A percentile compares a stretch with the other conserved stretches of the same genome.
Conservation (phyloP, 1,284 basidiomycete genomes). For the Cystobasidium sp. region DNA sequence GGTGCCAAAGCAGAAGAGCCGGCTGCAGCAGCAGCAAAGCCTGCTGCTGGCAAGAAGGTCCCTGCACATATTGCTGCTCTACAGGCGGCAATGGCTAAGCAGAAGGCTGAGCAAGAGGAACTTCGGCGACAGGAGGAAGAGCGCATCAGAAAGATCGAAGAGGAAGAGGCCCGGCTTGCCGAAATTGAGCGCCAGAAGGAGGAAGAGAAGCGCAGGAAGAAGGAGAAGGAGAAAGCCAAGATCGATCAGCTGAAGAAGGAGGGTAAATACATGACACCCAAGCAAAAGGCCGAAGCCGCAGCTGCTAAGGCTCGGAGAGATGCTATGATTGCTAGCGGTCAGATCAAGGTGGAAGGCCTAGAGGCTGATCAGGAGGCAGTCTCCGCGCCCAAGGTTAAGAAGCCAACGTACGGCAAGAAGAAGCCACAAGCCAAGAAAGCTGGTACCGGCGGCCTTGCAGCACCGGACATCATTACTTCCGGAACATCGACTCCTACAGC, state of each 20-base stretch:
- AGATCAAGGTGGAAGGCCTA: conserved; percentile 84
- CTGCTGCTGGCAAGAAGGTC: conserved; percentile 57
- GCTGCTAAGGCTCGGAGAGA: conserved; percentile 89
- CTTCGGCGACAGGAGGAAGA: conserved; percentile 70
- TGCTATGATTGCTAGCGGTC: conserved; percentile 83
- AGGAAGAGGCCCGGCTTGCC: conserved; percentile 81
- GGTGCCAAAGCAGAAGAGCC: conserved; percentile 56
- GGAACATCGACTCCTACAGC: conserved; percentile 52
- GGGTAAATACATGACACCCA: conserved; percentile 86
- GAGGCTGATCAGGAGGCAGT: conserved; percentile 62
- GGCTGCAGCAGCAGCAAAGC: conserved; percentile 44
- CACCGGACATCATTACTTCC: conserved; percentile 48
- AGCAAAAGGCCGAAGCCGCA: conserved; percentile 92
- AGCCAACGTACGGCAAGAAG: conserved; percentile 82
- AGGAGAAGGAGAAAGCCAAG: conserved; percentile 80
- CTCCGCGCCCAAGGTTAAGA: conserved; percentile 64
- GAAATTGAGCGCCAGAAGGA: conserved; percentile 71
- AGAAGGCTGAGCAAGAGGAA: conserved; percentile 81
- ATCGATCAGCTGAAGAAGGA: conserved; percentile 68
- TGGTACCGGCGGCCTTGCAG: conserved; percentile 51
- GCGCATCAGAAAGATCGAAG: conserved; percentile 77
- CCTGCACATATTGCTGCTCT: conserved; percentile 50
- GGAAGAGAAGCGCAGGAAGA: conserved; percentile 68
- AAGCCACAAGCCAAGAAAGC: conserved; percentile 64
- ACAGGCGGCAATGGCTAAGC: conserved; percentile 82